Conservation (phyloP, 441 rosid species). For the Erodium chrysanthum region DNA sequence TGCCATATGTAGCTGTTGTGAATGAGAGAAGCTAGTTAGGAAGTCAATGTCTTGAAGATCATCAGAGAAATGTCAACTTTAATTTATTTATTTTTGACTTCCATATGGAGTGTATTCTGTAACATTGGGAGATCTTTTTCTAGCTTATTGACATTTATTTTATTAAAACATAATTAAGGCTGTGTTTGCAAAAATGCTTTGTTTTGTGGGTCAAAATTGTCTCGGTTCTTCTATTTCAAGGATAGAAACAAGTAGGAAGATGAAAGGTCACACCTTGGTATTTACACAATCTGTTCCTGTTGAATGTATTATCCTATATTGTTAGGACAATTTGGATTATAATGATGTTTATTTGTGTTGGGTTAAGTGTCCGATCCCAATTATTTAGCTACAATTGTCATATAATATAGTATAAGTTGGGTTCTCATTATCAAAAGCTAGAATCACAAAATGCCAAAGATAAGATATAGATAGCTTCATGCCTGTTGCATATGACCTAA, state of each 20-base stretch:
- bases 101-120: background rate
- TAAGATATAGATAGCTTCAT: no score
- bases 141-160: background rate
- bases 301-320: background rate
- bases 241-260: slow-evolving; percentile 3
- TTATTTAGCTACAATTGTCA: background rate
- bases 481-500: no score
- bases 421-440: background rate
- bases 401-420: background rate
- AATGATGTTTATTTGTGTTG: background rate
- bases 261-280: slow-evolving; percentile 3
- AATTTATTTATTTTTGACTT: background rate
- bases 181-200: background rate
- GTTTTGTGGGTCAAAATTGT: no score
- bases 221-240: background rate
- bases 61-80: slow-evolving; percentile 4
- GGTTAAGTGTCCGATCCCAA: slow-evolving; percentile 1
- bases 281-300: background rate
- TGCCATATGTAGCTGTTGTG: no score
- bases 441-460: background rate
- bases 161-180: background rate
- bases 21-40: background rate
- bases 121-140: background rate
- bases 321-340: background rate
- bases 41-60: slow-evolving; percentile 6